phyloP scores from a whole-genome alignment of 352 stramenopile species.

The Globisporangium okanoganense region DNA sequence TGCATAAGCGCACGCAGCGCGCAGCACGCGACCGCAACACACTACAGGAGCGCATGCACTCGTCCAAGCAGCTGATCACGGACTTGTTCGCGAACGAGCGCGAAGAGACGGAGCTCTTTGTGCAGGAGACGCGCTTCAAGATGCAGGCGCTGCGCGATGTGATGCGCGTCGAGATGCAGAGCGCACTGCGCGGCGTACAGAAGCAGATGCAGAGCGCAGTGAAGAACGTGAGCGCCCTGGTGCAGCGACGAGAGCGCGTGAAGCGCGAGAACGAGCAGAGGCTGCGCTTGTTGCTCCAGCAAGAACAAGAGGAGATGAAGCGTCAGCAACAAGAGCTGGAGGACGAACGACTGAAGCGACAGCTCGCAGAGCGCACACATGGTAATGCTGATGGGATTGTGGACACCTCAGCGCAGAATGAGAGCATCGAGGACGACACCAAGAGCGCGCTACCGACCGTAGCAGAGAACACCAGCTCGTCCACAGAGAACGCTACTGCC shows the following conservation, averaged over 20 bases:
- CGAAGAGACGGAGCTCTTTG: constrained; percentile 18
- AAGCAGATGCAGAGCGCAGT: constrained; percentile 12
- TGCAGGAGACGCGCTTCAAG: constrained; percentile 18
- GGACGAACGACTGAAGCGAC: neutral
- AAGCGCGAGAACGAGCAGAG: constrained; percentile 8
- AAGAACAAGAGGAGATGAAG: neutral
- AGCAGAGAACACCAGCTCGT: neutral
- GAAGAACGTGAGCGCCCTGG: constrained; percentile 12
- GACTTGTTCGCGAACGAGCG: constrained; percentile 19
- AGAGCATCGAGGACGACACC: neutral
- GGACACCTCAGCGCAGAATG: neutral
- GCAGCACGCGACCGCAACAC: constrained; percentile 9
- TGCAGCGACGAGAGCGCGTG: neutral
- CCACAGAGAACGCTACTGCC: neutral
- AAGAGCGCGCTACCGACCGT: neutral
- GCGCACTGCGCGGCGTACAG: constrained; percentile 11
- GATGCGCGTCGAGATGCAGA: constrained; percentile 25
- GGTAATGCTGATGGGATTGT: neutral
- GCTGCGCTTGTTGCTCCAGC: neutral
- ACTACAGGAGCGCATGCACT: constrained; percentile 15
- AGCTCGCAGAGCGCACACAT: neutral
- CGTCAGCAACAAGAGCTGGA: neutral
- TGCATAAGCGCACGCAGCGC: constrained; percentile 14
- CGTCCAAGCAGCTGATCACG: constrained; percentile 14
- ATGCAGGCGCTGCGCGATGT: constrained; percentile 23